Percentiles rank a stretch among this genome's conserved stretches.
Conservation (phyloP, 495 filamentous ascomycete species). For the Podospora appendiculata region DNA sequence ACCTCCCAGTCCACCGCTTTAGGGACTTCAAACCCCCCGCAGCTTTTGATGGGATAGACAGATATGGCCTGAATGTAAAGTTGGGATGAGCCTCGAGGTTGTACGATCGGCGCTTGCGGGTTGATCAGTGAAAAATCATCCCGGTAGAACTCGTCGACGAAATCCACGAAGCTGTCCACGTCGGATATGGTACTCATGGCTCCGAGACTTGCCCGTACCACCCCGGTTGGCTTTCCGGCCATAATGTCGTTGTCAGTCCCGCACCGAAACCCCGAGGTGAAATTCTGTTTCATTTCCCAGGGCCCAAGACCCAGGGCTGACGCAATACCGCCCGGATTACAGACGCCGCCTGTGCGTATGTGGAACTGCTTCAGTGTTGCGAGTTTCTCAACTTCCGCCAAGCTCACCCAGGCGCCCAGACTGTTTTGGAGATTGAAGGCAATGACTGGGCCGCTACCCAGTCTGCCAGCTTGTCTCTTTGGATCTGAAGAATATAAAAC, state of each 20-base stretch:
- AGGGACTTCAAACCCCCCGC: constrained; percentile 69
- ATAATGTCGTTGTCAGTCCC: constrained; percentile 75
- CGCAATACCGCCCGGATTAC: constrained; percentile 85
- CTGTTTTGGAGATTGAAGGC: constrained; percentile 74
- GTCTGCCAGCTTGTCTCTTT: constrained; percentile 16
- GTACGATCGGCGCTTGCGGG: background rate
- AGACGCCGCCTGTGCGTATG: constrained; percentile 76
- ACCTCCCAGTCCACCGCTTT: constrained; percentile 62
- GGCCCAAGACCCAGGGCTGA: constrained; percentile 57
- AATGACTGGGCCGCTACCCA: constrained; percentile 61
- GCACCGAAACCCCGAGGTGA: constrained; percentile 70
- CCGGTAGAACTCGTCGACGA: constrained; percentile 72
- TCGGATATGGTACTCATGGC: constrained; percentile 82
- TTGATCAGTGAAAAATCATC: constrained; percentile 29
- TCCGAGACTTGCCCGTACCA: constrained; percentile 77
- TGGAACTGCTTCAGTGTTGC: constrained; percentile 73
- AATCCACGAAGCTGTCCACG: constrained; percentile 58
- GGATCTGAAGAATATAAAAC: constrained; percentile 49
- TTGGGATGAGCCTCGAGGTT: constrained; percentile 3
- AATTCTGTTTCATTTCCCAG: constrained; percentile 75
- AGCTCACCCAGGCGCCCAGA: constrained; percentile 64
- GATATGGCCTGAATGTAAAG: constrained; percentile 52
- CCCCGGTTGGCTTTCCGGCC: constrained; percentile 75
- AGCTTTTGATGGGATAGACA: constrained; percentile 85
- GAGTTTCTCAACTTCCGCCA: constrained; percentile 77